Percentiles rank a stretch among this genome's conserved stretches.
These are phyloP conservation scores for Aspergillus neoniger DNA, from an alignment of 2,329 filamentous ascomycete genomes.

Conservation along the genomic window DNA sequence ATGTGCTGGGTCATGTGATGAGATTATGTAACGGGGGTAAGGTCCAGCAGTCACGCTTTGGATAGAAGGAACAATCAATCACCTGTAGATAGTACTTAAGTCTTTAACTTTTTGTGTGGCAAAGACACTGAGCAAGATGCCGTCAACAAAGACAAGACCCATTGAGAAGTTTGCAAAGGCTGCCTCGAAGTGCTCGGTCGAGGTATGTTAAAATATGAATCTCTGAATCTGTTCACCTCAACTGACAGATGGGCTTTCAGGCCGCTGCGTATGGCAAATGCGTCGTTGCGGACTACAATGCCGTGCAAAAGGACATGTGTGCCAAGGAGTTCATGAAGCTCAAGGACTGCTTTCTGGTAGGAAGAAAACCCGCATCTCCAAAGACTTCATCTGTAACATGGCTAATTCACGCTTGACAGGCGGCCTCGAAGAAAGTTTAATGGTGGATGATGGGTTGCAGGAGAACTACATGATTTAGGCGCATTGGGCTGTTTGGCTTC, in stretches of 20 bases:
- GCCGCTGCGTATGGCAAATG: constrained; percentile 87
- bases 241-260: constrained; percentile 50
- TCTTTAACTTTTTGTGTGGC: too few species aligned
- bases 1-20: constrained; percentile 16
- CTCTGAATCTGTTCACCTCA: not conserved
- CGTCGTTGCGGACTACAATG: constrained; percentile 84
- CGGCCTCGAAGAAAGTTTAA: constrained; percentile 54
- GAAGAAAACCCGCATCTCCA: constrained; percentile 24
- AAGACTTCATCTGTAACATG: not conserved
- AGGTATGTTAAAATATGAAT: constrained; percentile 50
- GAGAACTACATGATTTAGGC: constrained; percentile 3
- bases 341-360: constrained; percentile 85
- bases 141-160: constrained; percentile 56
- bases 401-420: constrained; percentile 39
- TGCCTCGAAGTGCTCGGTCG: constrained; percentile 64
- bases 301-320: constrained; percentile 89
- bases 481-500: constrained; percentile 5
- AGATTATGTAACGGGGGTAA: constrained; percentile 22
- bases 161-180: constrained; percentile 70
- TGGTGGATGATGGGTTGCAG: constrained; percentile 7
- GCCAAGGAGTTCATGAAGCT: constrained; percentile 78
- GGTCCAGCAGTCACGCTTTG: too few species aligned
- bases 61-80: too few species aligned
- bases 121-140: constrained; percentile 36
- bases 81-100: too few species aligned